Evolutionary conservation across 306 rosid species (phyloP).

Genomic region (Sicyos baderoa): DNA sequence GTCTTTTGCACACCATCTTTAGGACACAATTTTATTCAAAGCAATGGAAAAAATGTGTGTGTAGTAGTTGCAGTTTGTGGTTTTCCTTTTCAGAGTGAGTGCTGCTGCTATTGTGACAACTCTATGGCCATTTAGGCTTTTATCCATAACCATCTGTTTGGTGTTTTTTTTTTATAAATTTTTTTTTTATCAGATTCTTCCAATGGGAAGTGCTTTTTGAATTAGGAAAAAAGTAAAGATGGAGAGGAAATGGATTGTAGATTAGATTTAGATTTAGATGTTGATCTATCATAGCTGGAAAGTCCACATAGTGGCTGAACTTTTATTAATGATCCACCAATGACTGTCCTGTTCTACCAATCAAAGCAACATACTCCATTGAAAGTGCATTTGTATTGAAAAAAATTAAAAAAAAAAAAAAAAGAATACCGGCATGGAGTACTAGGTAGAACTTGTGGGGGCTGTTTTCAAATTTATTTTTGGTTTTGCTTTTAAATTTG

Average conservation of each 20-base stretch:
- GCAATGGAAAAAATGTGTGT: slow-evolving; percentile 17
- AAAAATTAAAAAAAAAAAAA: not conserved
- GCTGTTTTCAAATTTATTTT: not conserved
- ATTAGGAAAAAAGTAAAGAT: not conserved
- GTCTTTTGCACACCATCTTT: not conserved
- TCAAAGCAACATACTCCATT: not conserved
- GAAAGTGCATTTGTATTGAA: slow-evolving; percentile 18
- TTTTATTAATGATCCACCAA: slow-evolving; percentile 16
- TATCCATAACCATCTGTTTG: slow-evolving; percentile 14
- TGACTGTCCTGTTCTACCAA: slow-evolving; percentile 6
- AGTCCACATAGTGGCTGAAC: not conserved
- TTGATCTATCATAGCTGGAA: slow-evolving; percentile 8
- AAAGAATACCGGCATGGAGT: not conserved
- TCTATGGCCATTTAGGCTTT: slow-evolving; percentile 11
- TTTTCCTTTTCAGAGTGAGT: slow-evolving; percentile 3
- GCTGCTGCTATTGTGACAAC: slow-evolving; percentile 15
- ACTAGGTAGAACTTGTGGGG: slow-evolving; percentile 5
- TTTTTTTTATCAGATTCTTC: not conserved
- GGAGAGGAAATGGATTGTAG: not conserved
- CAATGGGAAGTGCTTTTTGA: slow-evolving; percentile 5
- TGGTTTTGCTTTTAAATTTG: too few species aligned
- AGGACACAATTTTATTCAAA: slow-evolving; percentile 10
- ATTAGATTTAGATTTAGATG: slow-evolving; percentile 2
- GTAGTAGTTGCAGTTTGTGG: not conserved
- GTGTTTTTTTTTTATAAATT: not conserved